Base-by-base conservation (phyloP, 2,329 filamentous ascomycete genomes). In the Curvularia sp. region DNA sequence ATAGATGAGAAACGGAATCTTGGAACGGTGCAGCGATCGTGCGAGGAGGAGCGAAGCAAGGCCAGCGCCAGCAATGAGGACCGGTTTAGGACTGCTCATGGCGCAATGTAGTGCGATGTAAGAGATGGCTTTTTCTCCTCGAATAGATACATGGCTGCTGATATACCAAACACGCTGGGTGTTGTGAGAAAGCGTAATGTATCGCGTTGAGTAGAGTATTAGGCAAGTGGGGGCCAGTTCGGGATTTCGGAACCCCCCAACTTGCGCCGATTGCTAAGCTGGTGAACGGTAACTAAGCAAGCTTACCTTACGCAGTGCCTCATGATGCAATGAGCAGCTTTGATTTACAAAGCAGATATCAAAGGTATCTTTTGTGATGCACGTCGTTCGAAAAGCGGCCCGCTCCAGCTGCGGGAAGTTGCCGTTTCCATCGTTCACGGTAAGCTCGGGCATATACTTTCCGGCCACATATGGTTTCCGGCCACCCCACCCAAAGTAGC, bases 41-140 rank as follows among this genome's bases (percentile, higher is more conserved):
- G 72, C 74, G 23, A 76, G 60, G 8, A 75, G 67, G 18, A 76
- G 70, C 0, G 73, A 65, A 13, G 72, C 66, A 12, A 76, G 64
- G 49, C 73, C 74, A 30, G 58, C 71, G 50, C 74, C 74, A 21
- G 73, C 65, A 47, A 76, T 76, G 50, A 76, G 69, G 84, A 65
- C 79, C 72, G 66, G 80, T 72, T 72, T 82, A 43, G 56, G 63
- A 15, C 55, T 21, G 13, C 59, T 67, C 66, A 69, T 69, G 56
- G 65, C 45, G 56, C 56, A 21, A n/a, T 23, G 23, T 28, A 5
- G 3, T 5, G 43, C 9, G 15, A 25, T 30, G 23, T n/a, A 7
- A 15, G 18, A 30, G 21, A 8, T 7, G 42, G 3, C 12, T 8
- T 13, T 7, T 8, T 46, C 18, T 15, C 9, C 12, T 39, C 27